Evolutionary conservation across 306 rosid species (phyloP).

Genomic region (Prunus campanulata): DNA sequence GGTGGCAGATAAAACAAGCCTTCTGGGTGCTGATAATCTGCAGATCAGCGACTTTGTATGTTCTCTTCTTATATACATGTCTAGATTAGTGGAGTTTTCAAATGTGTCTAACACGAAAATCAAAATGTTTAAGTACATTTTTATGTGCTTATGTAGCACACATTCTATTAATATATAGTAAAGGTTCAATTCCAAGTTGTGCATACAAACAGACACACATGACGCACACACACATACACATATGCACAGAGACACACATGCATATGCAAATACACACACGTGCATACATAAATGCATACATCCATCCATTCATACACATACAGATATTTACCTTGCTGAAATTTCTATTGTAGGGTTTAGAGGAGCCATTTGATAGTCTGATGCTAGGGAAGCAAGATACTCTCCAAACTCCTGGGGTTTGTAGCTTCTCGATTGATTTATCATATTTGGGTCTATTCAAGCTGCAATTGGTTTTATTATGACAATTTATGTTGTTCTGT

Average conservation of each 20-base stretch:
- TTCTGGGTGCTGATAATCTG: slow-evolving; percentile 48
- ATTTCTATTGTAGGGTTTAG: slow-evolving; percentile 46
- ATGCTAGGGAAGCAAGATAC: slow-evolving; percentile 51
- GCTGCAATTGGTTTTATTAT: neutral
- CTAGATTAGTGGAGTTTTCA: neutral
- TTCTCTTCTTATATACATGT: slow-evolving; percentile 21
- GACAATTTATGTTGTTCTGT: neutral
- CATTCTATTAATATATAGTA: neutral
- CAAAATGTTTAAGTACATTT: neutral
- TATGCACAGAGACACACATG: neutral
- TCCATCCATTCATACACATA: neutral
- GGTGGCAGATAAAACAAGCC: slow-evolving; percentile 62
- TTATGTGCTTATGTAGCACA: neutral
- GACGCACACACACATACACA: neutral
- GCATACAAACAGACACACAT: neutral
- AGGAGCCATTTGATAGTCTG: slow-evolving; percentile 64
- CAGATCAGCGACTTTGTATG: slow-evolving; percentile 58
- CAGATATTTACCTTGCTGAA: neutral
- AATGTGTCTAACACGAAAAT: neutral
- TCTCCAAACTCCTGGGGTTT: slow-evolving; percentile 70
- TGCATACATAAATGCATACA: neutral
- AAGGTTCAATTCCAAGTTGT: neutral
- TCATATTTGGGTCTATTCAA: neutral
- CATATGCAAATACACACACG: neutral
- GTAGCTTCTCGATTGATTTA: slow-evolving; percentile 27